Percentiles rank a stretch among this genome's conserved stretches.
Evolutionary conservation across 129 eudicot genomes (phyloP).

Genomic region (Saussurea involucrata): DNA sequence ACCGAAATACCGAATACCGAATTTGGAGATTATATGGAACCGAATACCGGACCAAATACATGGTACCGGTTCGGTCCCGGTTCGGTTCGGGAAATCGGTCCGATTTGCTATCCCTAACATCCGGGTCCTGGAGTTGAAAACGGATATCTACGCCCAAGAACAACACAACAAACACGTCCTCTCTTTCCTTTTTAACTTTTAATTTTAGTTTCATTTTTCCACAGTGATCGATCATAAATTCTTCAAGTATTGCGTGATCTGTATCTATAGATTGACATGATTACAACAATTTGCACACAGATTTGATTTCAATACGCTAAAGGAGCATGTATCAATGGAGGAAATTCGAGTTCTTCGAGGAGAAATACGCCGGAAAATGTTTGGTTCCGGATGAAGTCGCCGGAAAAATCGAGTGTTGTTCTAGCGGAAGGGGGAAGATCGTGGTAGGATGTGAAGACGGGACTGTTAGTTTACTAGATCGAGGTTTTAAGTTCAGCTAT

Average conservation of each 20-base stretch:
- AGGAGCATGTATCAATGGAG: conserved; percentile 81
- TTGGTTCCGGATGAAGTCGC: conserved; percentile 60
- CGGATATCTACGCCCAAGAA: conserved; percentile 22
- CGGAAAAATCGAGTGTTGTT: conserved; percentile 63
- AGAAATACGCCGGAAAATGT: conserved; percentile 67
- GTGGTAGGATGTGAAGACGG: conserved; percentile 74
- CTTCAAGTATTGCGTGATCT: conserved; percentile 15
- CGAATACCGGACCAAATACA: no score
- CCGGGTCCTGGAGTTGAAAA: conserved; percentile 19
- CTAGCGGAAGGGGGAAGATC: conserved; percentile 87
- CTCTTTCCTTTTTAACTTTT: neutral
- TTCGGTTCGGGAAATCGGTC: no score
- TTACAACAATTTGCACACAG: neutral
- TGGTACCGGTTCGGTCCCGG: no score
- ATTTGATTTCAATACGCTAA: conserved; percentile 3
- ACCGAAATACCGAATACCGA: no score
- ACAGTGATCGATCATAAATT: conserved; percentile 23
- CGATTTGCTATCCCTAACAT: no score
- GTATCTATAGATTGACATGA: conserved; percentile 12
- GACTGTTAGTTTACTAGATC: conserved; percentile 69
- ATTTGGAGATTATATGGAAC: no score
- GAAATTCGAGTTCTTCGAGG: conserved; percentile 97
- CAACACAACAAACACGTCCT: conserved; percentile 21
- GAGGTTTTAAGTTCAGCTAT: conserved; percentile 77
- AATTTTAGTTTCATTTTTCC: conserved; percentile 7